These are phyloP conservation scores for Podosphaera xanthii DNA, from an alignment of 2,329 filamentous ascomycete species.

Conservation along the genomic window DNA sequence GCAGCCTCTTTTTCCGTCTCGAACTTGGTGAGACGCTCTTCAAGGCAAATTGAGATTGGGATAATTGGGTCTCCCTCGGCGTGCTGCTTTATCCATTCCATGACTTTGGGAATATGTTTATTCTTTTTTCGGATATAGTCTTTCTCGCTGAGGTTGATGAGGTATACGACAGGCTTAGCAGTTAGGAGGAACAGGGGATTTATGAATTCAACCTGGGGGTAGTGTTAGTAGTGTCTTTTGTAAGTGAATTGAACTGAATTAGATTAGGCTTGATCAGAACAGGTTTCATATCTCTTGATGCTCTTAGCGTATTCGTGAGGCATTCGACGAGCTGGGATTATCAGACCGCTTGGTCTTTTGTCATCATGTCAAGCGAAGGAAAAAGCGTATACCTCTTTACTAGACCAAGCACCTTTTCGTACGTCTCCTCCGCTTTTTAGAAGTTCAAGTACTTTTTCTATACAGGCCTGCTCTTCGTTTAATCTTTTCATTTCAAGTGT, in stretches of 20 bases:
- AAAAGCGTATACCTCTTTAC: constrained; percentile 61
- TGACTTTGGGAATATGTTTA: constrained; percentile 87
- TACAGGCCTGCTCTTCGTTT: constrained; percentile 78
- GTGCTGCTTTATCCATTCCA: constrained; percentile 86
- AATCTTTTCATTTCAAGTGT: constrained; percentile 95
- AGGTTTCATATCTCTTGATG: constrained; percentile 55
- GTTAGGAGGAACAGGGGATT: constrained; percentile 89
- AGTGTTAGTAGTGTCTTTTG: neutral
- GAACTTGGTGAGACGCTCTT: constrained; percentile 72
- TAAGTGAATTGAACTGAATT: constrained; percentile 2
- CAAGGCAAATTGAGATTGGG: constrained; percentile 76
- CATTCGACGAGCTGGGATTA: constrained; percentile 99
- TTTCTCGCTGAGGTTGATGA: constrained; percentile 91
- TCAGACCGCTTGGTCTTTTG: constrained; percentile 82
- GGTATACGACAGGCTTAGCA: constrained; percentile 89
- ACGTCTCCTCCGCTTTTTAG: constrained; percentile 82
- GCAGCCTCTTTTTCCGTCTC: constrained; percentile 12
- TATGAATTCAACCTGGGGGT: constrained; percentile 68
- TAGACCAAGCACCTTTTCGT: constrained; percentile 67
- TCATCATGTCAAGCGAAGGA: constrained; percentile 53
- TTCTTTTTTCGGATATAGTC: constrained; percentile 99
- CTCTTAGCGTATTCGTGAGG: constrained; percentile 57
- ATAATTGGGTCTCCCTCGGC: constrained; percentile 75
- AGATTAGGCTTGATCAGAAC: constrained; percentile 11
- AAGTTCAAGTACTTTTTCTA: constrained; percentile 69